These are phyloP conservation scores for Auxenochlorella pyrenoidosa DNA, from an alignment of 139 green algal genomes.

Conservation along the genomic window DNA sequence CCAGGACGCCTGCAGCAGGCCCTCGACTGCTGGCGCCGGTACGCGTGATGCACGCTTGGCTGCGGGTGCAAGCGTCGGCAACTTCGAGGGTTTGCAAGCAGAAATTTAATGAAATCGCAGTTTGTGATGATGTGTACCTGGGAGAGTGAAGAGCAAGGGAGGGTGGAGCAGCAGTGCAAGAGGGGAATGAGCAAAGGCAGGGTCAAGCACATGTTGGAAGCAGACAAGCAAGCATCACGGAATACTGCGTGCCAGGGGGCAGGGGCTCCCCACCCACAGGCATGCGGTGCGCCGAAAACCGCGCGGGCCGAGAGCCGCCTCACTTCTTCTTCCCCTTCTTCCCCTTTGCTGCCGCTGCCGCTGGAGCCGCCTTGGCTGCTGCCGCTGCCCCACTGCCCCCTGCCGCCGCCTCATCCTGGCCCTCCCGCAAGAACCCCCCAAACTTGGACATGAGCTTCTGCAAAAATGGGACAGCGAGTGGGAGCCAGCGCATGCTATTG, in stretches of 20 bases:
- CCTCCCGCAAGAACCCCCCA: constrained; percentile 1
- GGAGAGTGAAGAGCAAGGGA: background rate
- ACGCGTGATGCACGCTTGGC: too few species aligned
- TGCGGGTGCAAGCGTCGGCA: background rate
- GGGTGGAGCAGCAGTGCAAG: too few species aligned
- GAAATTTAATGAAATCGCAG: too few species aligned
- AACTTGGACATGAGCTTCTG: constrained; percentile 25
- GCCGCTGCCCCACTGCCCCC: background rate
- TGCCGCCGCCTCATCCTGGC: background rate
- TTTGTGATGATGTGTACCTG: too few species aligned
- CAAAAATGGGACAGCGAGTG: background rate
- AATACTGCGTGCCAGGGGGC: too few species aligned
- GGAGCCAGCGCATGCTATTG: too few species aligned
- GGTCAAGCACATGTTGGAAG: background rate
- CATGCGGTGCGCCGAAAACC: too few species aligned
- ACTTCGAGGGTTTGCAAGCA: too few species aligned
- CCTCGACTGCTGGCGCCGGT: too few species aligned
- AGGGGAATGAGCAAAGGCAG: too few species aligned
- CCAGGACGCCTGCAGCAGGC: background rate
- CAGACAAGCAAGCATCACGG: background rate
- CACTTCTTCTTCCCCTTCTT: constrained; percentile 16
- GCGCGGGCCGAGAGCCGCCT: background rate
- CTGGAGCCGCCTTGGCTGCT: background rate
- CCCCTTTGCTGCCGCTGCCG: background rate
- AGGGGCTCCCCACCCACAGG: too few species aligned